These are phyloP conservation scores for Massarina eburnea DNA, from an alignment of 2,329 filamentous ascomycete species.

Conservation along the genomic window DNA sequence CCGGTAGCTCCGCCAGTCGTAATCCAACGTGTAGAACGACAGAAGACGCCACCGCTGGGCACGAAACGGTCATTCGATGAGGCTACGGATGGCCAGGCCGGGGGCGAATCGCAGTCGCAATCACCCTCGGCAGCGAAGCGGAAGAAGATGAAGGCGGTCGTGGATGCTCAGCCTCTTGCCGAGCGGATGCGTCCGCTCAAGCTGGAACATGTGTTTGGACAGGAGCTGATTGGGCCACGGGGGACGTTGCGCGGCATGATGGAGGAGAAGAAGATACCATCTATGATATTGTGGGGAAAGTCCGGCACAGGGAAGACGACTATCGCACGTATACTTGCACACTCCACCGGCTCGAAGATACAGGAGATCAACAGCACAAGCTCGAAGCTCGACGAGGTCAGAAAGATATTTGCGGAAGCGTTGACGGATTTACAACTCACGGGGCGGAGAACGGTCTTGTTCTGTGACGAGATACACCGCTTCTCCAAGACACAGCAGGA, in stretches of 20 bases:
- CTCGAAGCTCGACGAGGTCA: constrained; percentile 84
- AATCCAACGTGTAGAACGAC: constrained; percentile 16
- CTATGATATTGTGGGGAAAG: constrained; percentile 91
- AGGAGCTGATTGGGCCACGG: constrained; percentile 81
- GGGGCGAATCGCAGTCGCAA: constrained; percentile 19
- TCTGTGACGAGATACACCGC: constrained; percentile 94
- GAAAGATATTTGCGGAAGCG: constrained; percentile 86
- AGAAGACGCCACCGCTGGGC: constrained; percentile 28
- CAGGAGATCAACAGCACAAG: constrained; percentile 95
- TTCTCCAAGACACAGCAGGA: constrained; percentile 94
- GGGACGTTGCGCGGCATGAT: constrained; percentile 88
- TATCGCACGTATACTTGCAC: constrained; percentile 87
- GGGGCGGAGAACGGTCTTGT: constrained; percentile 90
- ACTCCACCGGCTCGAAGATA: constrained; percentile 79
- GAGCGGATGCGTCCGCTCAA: constrained; percentile 88
- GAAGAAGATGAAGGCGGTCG: constrained; percentile 61
- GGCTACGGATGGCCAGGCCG: constrained; percentile 11
- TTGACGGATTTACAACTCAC: constrained; percentile 77
- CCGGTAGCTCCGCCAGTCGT: constrained; percentile 13
- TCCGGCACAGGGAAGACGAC: constrained; percentile 86
- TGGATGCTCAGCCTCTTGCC: constrained; percentile 78
- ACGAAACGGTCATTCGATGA: constrained; percentile 31
- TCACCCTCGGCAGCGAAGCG: constrained; percentile 54
- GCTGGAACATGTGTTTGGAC: constrained; percentile 85
- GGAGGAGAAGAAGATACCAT: constrained; percentile 81